These are phyloP conservation scores for Kazachstania africana DNA, from an alignment of 805 yeast genomes.

Conservation along the genomic window DNA sequence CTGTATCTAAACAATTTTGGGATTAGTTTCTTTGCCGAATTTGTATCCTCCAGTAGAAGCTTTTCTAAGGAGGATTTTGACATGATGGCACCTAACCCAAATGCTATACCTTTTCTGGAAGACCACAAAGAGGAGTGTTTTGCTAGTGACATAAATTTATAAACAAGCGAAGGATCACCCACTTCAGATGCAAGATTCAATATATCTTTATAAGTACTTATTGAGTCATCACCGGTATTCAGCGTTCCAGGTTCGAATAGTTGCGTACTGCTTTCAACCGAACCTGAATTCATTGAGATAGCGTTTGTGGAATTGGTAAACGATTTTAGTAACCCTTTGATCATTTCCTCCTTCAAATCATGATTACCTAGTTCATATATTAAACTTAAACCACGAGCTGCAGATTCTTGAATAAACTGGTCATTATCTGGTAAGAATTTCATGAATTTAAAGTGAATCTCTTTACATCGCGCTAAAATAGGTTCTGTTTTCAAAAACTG, in stretches of 20 bases:
- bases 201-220: conserved; percentile 86
- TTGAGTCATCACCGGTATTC: conserved; percentile 72
- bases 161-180: conserved; percentile 89
- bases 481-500: conserved; percentile 54
- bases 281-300: conserved; percentile 41
- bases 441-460: conserved; percentile 67
- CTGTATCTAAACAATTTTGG: conserved; percentile 77
- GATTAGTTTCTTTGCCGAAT: conserved; percentile 48
- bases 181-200: conserved; percentile 82
- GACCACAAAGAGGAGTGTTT: conserved; percentile 84
- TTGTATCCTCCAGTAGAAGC: conserved; percentile 41
- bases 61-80: conserved; percentile 66
- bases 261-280: conserved; percentile 68
- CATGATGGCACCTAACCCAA: conserved; percentile 77
- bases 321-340: conserved; percentile 59
- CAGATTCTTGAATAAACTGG: conserved; percentile 84
- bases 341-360: conserved; percentile 58
- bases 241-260: conserved; percentile 74
- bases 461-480: conserved; percentile 35
- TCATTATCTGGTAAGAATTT: conserved; percentile 69
- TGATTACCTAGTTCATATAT: conserved; percentile 67
- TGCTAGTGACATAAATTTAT: conserved; percentile 87
- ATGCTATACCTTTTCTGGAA: conserved; percentile 86
- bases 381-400: conserved; percentile 76
- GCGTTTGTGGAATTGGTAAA: conserved; percentile 59